Conservation (phyloP, 805 yeast species). For the Pichia cephalocereana region DNA sequence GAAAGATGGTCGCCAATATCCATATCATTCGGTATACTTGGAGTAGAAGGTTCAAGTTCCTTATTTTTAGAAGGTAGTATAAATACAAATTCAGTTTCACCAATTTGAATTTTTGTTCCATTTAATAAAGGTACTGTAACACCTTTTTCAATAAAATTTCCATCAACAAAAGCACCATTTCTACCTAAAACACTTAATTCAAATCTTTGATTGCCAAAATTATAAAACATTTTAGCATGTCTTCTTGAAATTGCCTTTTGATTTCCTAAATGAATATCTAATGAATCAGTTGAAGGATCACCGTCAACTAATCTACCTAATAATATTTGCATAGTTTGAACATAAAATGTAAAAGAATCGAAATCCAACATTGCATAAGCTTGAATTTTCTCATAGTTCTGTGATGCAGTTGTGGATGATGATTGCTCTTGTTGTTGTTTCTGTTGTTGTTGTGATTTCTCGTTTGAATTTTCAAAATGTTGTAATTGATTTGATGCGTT, state of each 20-base stretch:
- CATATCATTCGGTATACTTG: not conserved
- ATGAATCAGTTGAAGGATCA: slow-evolving; percentile 43
- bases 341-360: slow-evolving; percentile 87
- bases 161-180: slow-evolving; percentile 96
- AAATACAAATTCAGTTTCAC: slow-evolving; percentile 83
- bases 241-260: slow-evolving; percentile 89
- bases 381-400: slow-evolving; percentile 26
- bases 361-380: slow-evolving; percentile 79
- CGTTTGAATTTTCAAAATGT: not conserved
- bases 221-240: slow-evolving; percentile 93
- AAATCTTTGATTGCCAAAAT: slow-evolving; percentile 91
- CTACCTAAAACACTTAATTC: slow-evolving; percentile 88
- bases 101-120: slow-evolving; percentile 82
- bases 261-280: slow-evolving; percentile 88
- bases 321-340: slow-evolving; percentile 89
- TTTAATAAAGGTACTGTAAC: slow-evolving; percentile 81
- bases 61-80: slow-evolving; percentile 48
- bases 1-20: not conserved
- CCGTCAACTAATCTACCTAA: slow-evolving; percentile 84
- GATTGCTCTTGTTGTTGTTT: not conserved
- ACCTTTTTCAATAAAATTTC: slow-evolving; percentile 79
- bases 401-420: too few relatives aligned
- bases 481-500: not conserved
- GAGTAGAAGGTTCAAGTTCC: not conserved
- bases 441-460: not conserved